Evolutionary conservation across 768 basidiomycete species (phyloP).

Genomic region (Suillus subaureus): DNA sequence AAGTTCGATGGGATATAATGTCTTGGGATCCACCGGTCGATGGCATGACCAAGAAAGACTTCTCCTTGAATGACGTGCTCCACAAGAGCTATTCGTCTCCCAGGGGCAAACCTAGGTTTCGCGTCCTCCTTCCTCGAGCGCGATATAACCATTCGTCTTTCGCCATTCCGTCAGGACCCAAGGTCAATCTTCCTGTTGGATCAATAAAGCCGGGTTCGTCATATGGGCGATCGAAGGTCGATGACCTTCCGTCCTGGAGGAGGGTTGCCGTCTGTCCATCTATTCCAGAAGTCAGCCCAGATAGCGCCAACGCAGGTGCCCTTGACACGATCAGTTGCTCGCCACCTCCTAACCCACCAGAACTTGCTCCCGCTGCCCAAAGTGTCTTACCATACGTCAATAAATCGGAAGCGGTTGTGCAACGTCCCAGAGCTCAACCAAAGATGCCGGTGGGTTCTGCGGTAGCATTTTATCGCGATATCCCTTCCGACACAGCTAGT

Average conservation of each 20-base stretch:
- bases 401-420: slow-evolving; percentile 27
- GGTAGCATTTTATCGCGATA: slow-evolving; percentile 74
- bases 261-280: slow-evolving; percentile 20
- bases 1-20: slow-evolving; percentile 62
- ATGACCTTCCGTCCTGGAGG: slow-evolving; percentile 43
- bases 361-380: slow-evolving; percentile 34
- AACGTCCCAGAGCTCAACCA: slow-evolving; percentile 56
- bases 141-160: slow-evolving; percentile 8
- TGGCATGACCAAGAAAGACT: slow-evolving; percentile 61
- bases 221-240: slow-evolving; percentile 35
- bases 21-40: slow-evolving; percentile 74
- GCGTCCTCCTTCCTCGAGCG: slow-evolving; percentile 38
- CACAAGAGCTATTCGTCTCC: slow-evolving; percentile 47
- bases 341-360: slow-evolving; percentile 54
- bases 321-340: slow-evolving; percentile 67
- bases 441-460: slow-evolving; percentile 74
- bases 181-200: slow-evolving; percentile 42
- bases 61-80: slow-evolving; percentile 65
- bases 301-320: slow-evolving; percentile 16
- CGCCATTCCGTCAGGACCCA: slow-evolving; percentile 24
- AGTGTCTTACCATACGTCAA: slow-evolving; percentile 27
- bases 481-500: slow-evolving; percentile 51
- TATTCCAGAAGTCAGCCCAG: slow-evolving; percentile 21
- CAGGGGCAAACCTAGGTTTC: slow-evolving; percentile 38
- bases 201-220: slow-evolving; percentile 19